phyloP scores from a whole-genome alignment of 176 grass and related monocot species.

The Ensete ventricosum region DNA sequence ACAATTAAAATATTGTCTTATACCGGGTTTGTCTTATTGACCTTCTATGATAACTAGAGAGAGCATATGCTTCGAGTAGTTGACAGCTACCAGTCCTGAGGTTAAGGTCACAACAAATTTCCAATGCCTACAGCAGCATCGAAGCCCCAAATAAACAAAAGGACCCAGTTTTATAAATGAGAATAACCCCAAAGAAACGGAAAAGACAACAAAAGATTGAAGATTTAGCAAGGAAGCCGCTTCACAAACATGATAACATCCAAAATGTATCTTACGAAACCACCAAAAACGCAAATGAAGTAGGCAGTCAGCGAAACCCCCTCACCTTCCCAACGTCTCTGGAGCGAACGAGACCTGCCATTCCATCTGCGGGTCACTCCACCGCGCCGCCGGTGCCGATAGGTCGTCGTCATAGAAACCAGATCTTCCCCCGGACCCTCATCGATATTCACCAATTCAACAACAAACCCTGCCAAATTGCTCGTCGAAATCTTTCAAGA shows the following conservation, averaged over 20 bases:
- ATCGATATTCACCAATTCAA: neutral
- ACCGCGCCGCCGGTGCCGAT: constrained; percentile 1
- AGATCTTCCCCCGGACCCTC: constrained; percentile 10
- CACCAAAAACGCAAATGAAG: neutral
- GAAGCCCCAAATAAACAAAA: neutral
- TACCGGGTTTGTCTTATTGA: neutral
- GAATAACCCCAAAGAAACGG: neutral
- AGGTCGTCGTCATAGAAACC: neutral
- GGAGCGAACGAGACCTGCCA: constrained; percentile 1
- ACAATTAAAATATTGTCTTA: neutral
- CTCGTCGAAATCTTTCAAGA: neutral
- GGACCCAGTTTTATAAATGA: neutral
- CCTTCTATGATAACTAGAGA: neutral
- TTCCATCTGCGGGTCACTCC: constrained; percentile 2
- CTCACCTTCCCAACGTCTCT: constrained; percentile 7
- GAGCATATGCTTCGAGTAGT: neutral
- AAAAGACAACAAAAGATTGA: neutral
- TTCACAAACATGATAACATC: neutral
- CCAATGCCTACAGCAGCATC: neutral
- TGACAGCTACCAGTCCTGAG: neutral
- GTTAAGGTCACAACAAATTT: neutral
- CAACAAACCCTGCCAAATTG: neutral
- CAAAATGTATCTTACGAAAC: neutral
- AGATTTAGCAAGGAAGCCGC: neutral
- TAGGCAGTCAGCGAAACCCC: neutral